Evolutionary conservation across 176 grass and related monocot species (phyloP).

Genomic region (Carex pumila): DNA sequence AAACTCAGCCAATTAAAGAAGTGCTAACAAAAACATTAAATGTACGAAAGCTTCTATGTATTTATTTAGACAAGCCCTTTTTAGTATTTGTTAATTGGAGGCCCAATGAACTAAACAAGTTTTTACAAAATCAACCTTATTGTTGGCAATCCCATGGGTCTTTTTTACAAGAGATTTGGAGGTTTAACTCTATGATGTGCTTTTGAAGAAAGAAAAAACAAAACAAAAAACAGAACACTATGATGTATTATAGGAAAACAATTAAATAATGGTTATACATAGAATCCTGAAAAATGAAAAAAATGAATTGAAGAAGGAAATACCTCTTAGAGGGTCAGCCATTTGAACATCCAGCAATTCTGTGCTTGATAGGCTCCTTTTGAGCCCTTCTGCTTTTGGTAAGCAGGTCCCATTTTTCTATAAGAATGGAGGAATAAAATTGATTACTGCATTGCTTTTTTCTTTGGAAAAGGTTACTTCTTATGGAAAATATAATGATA

Average conservation of each 20-base stretch:
- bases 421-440: slow-evolving; percentile 25
- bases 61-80: neutral
- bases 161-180: too few relatives aligned
- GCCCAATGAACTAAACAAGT: neutral
- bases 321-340: slow-evolving; percentile 64
- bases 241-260: neutral
- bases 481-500: neutral
- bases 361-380: slow-evolving; percentile 82
- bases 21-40: slow-evolving; percentile 10
- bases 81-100: neutral
- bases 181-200: neutral
- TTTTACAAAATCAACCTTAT: neutral
- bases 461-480: neutral
- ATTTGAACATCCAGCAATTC: slow-evolving; percentile 75
- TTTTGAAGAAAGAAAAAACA: neutral
- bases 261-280: neutral
- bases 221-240: neutral
- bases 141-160: too few relatives aligned
- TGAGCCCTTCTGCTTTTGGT: slow-evolving; percentile 78
- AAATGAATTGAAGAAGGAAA: slow-evolving; percentile 22
- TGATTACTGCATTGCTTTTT: neutral
- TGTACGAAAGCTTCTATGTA: neutral
- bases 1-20: slow-evolving; percentile 24
- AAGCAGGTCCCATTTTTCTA: slow-evolving; percentile 67
- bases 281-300: slow-evolving; percentile 16